Evolutionary conservation across 768 basidiomycete species (phyloP), one percentile per base, ranked within the genome.

Genomic region (Serendipita indica): DNA sequence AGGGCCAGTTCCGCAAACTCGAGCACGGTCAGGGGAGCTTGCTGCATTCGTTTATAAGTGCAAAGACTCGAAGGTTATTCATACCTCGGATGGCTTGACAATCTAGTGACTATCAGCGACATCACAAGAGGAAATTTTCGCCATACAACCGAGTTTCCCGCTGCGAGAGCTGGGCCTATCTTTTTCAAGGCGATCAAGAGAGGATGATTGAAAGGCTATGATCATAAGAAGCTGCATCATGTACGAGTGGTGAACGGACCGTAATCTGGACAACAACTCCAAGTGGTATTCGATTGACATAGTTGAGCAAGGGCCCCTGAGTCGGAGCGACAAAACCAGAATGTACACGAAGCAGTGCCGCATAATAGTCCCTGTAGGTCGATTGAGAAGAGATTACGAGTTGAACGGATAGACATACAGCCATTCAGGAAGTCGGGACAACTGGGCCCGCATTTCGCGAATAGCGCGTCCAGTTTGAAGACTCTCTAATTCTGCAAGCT

Each of bases 191-290:
- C 86, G 62, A 92, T 92, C 33, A 92, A 69, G n/a, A 92, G 72
- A 0, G 89, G 89, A 63, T 92, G 89, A 64, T 92, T 92, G 69
- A 90, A 91, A 2, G 89, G 86, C 84, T 89, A 61, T 14, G 20
- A 46, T 10, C 22, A 46, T 13, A 13, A n/a, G 30, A 32, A 27
- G 1, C 16, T 4, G 10, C 1, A 10, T 30, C 2, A 1, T 7
- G 30, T 14, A 60, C 18, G 25, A 32, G 35, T 37, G 45, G 5
- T 27, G 59, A 76, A 46, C 56, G 67, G 60, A 87, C 88, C 13
- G 86, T 90, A 25, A 92, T 86, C 67, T 91, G 88, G 0, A 83
- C 89, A 35, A 89, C 86, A n/a, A 90, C 89, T 10, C 89, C 89
- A 0, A 92, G 76, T 0, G 89, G 88, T 10, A 88, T 74, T 13